phyloP scores from a whole-genome alignment of 768 basidiomycete genomes.

The Lentinula raphanica region DNA sequence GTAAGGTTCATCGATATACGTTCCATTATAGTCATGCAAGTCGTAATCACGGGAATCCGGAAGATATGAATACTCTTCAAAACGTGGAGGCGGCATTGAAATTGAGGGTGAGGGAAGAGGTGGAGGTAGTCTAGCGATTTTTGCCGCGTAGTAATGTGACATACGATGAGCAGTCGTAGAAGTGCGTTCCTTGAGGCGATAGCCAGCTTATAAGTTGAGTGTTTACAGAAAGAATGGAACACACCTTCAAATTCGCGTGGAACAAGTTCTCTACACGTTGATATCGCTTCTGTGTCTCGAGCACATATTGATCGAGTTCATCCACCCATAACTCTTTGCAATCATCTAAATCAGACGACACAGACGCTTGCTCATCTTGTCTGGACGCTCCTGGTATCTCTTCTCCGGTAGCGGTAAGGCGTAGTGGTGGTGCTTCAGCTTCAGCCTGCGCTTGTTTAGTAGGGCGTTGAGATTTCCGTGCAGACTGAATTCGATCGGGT shows the following conservation, averaged over 20 bases:
- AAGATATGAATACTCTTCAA: slow-evolving; percentile 2
- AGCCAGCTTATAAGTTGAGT: background rate
- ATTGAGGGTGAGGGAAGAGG: slow-evolving; percentile 23
- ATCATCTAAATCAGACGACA: slow-evolving; percentile 79
- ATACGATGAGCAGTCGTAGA: slow-evolving; percentile 52
- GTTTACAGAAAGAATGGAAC: slow-evolving; percentile 12
- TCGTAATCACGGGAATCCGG: background rate
- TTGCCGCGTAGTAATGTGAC: slow-evolving; percentile 52
- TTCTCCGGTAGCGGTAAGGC: slow-evolving; percentile 17
- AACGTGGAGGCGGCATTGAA: slow-evolving; percentile 14
- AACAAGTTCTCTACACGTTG: slow-evolving; percentile 73
- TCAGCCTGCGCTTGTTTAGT: slow-evolving; percentile 22
- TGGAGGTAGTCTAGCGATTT: slow-evolving; percentile 41
- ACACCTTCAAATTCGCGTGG: slow-evolving; percentile 59
- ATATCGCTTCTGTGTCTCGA: slow-evolving; percentile 69
- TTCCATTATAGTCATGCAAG: background rate
- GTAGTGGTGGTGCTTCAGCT: background rate
- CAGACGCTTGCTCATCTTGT: slow-evolving; percentile 39
- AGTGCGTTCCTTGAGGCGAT: slow-evolving; percentile 58
- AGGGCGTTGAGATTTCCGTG: slow-evolving; percentile 39
- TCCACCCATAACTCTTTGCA: slow-evolving; percentile 72
- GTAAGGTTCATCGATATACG: background rate
- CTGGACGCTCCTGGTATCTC: slow-evolving; percentile 16
- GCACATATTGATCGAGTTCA: slow-evolving; percentile 63
- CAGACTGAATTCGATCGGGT: slow-evolving; percentile 19